These are phyloP conservation scores for Russula sp. DNA, from an alignment of 768 basidiomycete species.

Conservation along the genomic window DNA sequence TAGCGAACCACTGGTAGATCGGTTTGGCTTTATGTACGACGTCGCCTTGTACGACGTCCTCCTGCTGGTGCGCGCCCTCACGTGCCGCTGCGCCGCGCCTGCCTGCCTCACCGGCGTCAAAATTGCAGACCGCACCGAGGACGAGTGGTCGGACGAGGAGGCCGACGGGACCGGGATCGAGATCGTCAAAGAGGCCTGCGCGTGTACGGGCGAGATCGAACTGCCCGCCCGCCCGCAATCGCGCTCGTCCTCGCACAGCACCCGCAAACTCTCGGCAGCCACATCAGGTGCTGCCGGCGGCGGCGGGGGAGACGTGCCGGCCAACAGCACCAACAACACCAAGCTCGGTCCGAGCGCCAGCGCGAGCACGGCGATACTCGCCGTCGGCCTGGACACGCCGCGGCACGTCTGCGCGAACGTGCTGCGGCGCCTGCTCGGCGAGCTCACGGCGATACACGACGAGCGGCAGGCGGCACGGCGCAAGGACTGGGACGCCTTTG, in stretches of 20 bases:
- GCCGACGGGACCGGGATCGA: slow-evolving; percentile 39
- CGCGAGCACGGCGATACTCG: slow-evolving; percentile 49
- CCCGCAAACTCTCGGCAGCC: not conserved
- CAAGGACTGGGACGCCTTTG: slow-evolving; percentile 86
- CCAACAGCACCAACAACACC: not conserved
- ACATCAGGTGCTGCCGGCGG: not conserved
- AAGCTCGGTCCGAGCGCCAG: slow-evolving; percentile 14
- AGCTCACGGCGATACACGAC: slow-evolving; percentile 81
- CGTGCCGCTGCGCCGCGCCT: slow-evolving; percentile 69
- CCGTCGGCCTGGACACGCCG: slow-evolving; percentile 56
- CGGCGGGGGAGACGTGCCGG: not conserved
- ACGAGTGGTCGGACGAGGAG: slow-evolving; percentile 70
- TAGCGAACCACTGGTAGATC: slow-evolving; percentile 66
- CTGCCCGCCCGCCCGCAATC: not conserved
- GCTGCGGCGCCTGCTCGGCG: slow-evolving; percentile 63
- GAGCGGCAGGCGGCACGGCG: slow-evolving; percentile 59
- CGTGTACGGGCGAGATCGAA: slow-evolving; percentile 34
- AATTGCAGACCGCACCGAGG: slow-evolving; percentile 78
- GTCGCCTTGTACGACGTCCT: slow-evolving; percentile 76
- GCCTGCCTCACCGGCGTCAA: slow-evolving; percentile 84
- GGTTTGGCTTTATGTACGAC: slow-evolving; percentile 90
- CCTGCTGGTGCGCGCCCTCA: slow-evolving; percentile 64
- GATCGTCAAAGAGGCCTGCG: slow-evolving; percentile 38
- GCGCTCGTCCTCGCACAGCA: slow-evolving; percentile 8
- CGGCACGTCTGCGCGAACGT: slow-evolving; percentile 72